A percentile compares a stretch with the other conserved stretches of the same genome.
Evolutionary conservation across 169 alveolate species (phyloP).

Genomic region (Perkinsus chesapeaki): DNA sequence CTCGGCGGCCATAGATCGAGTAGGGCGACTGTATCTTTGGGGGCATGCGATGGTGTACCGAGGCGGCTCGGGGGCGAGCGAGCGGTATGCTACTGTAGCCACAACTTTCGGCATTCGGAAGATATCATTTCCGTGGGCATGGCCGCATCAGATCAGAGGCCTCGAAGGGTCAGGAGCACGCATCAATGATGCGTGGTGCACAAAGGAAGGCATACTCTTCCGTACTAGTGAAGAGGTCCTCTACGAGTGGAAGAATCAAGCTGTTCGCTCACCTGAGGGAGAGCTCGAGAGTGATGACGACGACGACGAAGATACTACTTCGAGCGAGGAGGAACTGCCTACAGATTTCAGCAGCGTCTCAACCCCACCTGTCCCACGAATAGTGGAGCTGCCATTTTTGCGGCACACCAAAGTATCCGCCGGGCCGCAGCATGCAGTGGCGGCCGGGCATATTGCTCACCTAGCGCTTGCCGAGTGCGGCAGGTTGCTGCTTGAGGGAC

Average conservation of each 20-base stretch:
- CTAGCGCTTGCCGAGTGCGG: background rate
- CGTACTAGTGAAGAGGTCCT: background rate
- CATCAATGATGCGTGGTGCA: background rate
- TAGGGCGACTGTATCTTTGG: background rate
- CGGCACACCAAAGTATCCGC: background rate
- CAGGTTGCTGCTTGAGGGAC: background rate
- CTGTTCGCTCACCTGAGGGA: background rate
- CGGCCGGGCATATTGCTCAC: background rate
- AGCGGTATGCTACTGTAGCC: background rate
- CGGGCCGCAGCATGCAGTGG: background rate
- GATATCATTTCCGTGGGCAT: background rate
- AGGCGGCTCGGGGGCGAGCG: background rate
- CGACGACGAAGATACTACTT: background rate
- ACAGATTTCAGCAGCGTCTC: background rate
- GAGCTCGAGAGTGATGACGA: background rate
- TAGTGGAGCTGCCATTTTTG: background rate
- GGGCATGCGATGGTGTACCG: background rate
- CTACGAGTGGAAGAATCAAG: background rate
- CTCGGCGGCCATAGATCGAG: background rate
- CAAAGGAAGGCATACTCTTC: background rate
- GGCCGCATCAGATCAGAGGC: background rate
- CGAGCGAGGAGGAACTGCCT: background rate
- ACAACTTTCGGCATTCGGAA: background rate
- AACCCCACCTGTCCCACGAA: background rate
- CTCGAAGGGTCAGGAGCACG: background rate